These are phyloP conservation scores for Gossypium aridum DNA, from an alignment of 441 rosid genomes.

Conservation along the genomic window DNA sequence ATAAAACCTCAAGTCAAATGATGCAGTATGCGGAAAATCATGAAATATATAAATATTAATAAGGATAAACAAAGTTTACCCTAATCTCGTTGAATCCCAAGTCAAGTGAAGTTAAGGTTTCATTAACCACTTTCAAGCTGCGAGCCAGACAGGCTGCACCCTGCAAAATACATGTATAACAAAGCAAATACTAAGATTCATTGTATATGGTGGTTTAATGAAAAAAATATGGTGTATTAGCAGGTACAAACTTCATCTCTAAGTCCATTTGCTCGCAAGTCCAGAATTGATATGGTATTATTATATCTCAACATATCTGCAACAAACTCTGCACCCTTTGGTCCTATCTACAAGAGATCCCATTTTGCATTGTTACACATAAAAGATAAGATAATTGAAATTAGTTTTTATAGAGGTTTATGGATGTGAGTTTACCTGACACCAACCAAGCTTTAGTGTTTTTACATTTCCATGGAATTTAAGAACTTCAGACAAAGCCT, in stretches of 20 bases:
- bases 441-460: conserved; percentile 95
- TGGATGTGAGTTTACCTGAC: conserved; percentile 55
- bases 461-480: conserved; percentile 85
- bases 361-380: neutral
- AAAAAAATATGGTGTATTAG: conserved; percentile 11
- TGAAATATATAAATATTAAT: neutral
- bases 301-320: conserved; percentile 91
- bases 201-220: neutral
- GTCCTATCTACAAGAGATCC: conserved; percentile 64
- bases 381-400: neutral
- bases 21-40: neutral
- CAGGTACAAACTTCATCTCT: conserved; percentile 63
- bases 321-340: conserved; percentile 73
- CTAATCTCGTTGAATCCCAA: conserved; percentile 88
- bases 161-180: conserved; percentile 30
- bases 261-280: conserved; percentile 91
- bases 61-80: conserved; percentile 28
- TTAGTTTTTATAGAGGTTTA: neutral
- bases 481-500: conserved; percentile 78
- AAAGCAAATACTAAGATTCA: neutral
- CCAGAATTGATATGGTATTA: conserved; percentile 68
- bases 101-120: conserved; percentile 80
- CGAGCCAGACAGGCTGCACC: conserved; percentile 80
- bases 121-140: conserved; percentile 92
- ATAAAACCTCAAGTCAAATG: conserved; percentile 9